Evolutionary conservation across 805 yeast species (phyloP).

Genomic region (Cyberlindnera misumaiensis): DNA sequence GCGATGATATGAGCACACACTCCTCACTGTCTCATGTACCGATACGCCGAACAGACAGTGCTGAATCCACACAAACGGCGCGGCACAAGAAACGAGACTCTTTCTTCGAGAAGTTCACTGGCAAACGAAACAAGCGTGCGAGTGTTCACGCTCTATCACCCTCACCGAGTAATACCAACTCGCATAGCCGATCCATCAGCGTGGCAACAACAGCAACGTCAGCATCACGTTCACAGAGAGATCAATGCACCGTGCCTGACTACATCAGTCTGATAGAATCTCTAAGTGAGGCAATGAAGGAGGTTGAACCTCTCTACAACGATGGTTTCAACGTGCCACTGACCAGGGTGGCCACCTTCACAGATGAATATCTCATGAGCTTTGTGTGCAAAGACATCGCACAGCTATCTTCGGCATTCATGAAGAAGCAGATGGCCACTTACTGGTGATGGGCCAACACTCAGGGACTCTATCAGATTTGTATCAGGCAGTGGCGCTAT

Average conservation of each 20-base stretch:
- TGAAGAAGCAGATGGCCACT: conserved; percentile 1
- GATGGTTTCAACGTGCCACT: conserved; percentile 3
- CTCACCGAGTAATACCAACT: background rate
- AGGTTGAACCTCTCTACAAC: conserved; percentile 3
- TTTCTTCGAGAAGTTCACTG: background rate
- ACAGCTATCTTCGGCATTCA: conserved; percentile 2
- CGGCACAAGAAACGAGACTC: conserved; percentile 1
- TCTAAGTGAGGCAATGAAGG: conserved; percentile 1
- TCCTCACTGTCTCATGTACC: background rate
- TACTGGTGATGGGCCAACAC: background rate
- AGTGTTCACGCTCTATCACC: background rate
- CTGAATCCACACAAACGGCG: background rate
- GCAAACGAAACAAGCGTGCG: background rate
- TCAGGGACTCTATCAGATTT: no score
- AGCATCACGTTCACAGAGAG: conserved; percentile 10
- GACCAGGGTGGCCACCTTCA: conserved; percentile 5
- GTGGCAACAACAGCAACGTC: conserved; percentile 3
- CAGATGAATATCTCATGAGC: conserved; percentile 10
- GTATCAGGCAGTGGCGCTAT: no score
- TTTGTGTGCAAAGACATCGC: conserved; percentile 11
- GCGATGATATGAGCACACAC: conserved; percentile 1
- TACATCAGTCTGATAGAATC: conserved; percentile 6
- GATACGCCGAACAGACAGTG: conserved; percentile 2
- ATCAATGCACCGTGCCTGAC: conserved; percentile 6
- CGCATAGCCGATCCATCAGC: conserved; percentile 6